Conservation (phyloP, 2,329 filamentous ascomycete species). For the Fusarium austroafricanum region DNA sequence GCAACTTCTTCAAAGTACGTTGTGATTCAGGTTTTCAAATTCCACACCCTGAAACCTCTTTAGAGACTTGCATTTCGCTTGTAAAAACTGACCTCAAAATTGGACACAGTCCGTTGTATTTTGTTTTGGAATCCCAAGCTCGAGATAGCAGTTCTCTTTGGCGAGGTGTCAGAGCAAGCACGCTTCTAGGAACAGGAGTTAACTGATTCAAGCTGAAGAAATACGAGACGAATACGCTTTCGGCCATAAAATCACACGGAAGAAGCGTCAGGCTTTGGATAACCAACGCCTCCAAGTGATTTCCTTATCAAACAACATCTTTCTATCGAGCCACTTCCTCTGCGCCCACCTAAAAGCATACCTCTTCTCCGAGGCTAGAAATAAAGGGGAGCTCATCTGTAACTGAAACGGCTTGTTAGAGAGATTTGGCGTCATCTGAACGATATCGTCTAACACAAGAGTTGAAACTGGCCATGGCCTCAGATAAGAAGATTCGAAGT, state of each 20-base stretch:
- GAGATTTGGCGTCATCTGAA: neutral
- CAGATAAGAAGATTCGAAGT: constrained; percentile 13
- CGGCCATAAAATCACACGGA: neutral
- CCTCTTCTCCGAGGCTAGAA: neutral
- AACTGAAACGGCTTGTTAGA: neutral
- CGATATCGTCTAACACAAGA: neutral
- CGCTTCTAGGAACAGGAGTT: neutral
- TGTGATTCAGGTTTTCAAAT: neutral
- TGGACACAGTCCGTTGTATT: neutral
- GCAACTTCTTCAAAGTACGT: constrained; percentile 2
- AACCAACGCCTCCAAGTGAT: neutral
- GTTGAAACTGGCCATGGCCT: constrained; percentile 18
- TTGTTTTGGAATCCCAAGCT: neutral
- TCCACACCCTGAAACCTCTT: too few relatives aligned
- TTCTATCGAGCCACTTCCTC: neutral
- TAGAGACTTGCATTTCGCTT: neutral
- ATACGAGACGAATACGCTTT: neutral
- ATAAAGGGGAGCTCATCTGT: neutral
- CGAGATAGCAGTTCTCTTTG: neutral
- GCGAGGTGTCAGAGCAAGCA: neutral
- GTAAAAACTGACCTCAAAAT: neutral
- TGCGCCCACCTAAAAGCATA: neutral
- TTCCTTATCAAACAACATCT: neutral
- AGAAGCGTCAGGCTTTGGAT: neutral
- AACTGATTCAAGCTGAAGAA: neutral